Evolutionary conservation across 139 green algal genomes (phyloP), one percentile per base, ranked within the genome.

Genomic region (Monoraphidium neglectum): DNA sequence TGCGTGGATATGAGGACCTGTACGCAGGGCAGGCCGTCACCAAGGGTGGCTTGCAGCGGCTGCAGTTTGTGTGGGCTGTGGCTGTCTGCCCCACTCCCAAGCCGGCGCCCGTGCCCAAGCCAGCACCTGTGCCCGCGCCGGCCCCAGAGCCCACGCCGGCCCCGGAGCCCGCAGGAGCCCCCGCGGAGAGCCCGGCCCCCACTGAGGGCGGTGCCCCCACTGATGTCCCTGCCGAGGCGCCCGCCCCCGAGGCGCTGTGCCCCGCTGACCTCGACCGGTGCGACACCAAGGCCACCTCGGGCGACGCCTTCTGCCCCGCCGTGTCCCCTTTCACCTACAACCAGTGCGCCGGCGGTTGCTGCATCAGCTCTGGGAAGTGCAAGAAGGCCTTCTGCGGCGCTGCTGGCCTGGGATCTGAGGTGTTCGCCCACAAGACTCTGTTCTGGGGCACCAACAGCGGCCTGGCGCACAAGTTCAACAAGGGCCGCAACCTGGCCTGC

Each of bases 391-490:
- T 38, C 13, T 64, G 33, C 32, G 64, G 70, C 32, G 2, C 18
- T 30, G 5, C 2, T 2, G 15, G 30, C 32, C 32, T 28, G 62
- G 33, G 62, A 1, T 46, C 49, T 12, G 73, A 79, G n/a, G 61
- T 79, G 1, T 32, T 56, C 4, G 63, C 73, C 16, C 33, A 73
- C 2, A 62, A 79, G 36, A 68, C 73, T n/a, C 51, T 79, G 46
- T 79, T 62, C 63, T 79, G 64, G 2, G 73, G 62, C 33, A 73
- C 71, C 23, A 79, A 79, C 51, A 56, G 43, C 37, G 73, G 73
- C 24, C 73, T 59, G 2, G 67, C 67, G 28, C 35, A n/a, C 2
- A 47, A 49, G 23, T 21, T 79, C 47, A 79, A 79, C 73, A 72
- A 73, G 62, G 72, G 73, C 73, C 35, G 51, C 26, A 56, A 67